Conservation (phyloP, 78 protist genomes). For the Dictyostelium purpureum region DNA sequence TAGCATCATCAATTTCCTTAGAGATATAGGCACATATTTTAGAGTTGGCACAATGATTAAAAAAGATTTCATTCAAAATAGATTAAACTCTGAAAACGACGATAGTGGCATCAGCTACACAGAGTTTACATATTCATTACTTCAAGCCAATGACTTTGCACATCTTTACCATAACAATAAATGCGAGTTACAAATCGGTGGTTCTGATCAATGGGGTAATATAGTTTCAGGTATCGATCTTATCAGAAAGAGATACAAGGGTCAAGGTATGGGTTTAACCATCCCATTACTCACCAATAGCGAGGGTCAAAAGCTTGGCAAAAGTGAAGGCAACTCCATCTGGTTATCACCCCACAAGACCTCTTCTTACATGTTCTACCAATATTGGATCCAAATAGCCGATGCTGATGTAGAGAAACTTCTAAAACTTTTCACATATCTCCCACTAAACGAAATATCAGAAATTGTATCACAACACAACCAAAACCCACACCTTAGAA, state of each 20-base stretch:
- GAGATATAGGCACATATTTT: constrained; percentile 76
- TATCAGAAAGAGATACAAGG: constrained; percentile 40
- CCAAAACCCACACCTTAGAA: constrained; percentile 36
- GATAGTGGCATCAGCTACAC: constrained; percentile 84
- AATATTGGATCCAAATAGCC: constrained; percentile 70
- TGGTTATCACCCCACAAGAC: constrained; percentile 87
- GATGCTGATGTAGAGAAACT: constrained; percentile 67
- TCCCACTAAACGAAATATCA: constrained; percentile 29
- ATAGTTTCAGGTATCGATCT: constrained; percentile 88
- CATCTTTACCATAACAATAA: constrained; percentile 43
- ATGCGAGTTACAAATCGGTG: constrained; percentile 89
- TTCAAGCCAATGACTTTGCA: constrained; percentile 90
- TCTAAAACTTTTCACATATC: constrained; percentile 62
- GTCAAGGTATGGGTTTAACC: constrained; percentile 77
- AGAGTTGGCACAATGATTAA: constrained; percentile 74
- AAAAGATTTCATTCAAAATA: constrained; percentile 66
- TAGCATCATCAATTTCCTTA: constrained; percentile 49
- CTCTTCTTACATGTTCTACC: constrained; percentile 80
- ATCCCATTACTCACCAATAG: constrained; percentile 82
- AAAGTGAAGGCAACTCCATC: constrained; percentile 87
- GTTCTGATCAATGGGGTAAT: constrained; percentile 96
- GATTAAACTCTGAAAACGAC: background rate
- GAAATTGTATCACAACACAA: background rate
- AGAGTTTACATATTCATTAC: constrained; percentile 88
- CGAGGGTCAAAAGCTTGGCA: constrained; percentile 88